These are phyloP conservation scores for Daldinia concentrica DNA, from an alignment of 495 filamentous ascomycete genomes.

Conservation along the genomic window DNA sequence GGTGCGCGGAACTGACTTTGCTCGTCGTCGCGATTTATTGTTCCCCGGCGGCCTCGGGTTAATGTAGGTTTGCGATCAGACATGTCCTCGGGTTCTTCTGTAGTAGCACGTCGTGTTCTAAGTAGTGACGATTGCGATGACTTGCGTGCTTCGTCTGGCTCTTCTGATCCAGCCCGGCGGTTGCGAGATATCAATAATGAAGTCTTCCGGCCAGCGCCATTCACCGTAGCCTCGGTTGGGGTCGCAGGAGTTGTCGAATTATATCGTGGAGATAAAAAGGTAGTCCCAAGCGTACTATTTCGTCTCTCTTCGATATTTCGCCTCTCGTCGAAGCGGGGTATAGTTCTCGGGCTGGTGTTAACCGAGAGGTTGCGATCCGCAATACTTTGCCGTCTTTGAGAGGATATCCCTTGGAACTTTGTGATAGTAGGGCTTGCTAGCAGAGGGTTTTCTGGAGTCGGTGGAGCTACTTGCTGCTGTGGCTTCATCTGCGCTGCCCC, in stretches of 20 bases:
- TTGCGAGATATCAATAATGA: slow-evolving; percentile 56
- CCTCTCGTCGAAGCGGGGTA: slow-evolving; percentile 77
- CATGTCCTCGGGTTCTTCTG: slow-evolving; percentile 59
- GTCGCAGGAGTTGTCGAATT: slow-evolving; percentile 45
- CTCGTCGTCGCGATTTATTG: slow-evolving; percentile 58
- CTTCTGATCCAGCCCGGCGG: slow-evolving; percentile 57
- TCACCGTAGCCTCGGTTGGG: slow-evolving; percentile 28
- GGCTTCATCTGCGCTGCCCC: slow-evolving; percentile 50
- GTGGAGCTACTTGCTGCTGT: slow-evolving; percentile 44
- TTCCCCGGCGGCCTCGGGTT: slow-evolving; percentile 51
- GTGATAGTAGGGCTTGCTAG: slow-evolving; percentile 50
- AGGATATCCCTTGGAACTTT: slow-evolving; percentile 46
- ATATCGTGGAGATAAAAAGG: slow-evolving; percentile 55
- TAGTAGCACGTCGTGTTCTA: slow-evolving; percentile 55
- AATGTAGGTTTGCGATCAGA: slow-evolving; percentile 54
- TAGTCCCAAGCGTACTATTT: background rate
- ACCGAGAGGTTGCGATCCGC: slow-evolving; percentile 46
- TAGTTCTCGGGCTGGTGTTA: slow-evolving; percentile 67
- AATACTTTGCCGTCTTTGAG: slow-evolving; percentile 49
- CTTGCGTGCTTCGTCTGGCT: slow-evolving; percentile 58
- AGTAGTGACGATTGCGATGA: slow-evolving; percentile 58
- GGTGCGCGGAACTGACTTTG: slow-evolving; percentile 61
- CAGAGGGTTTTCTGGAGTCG: slow-evolving; percentile 41
- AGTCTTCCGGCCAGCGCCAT: slow-evolving; percentile 52
- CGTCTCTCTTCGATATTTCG: slow-evolving; percentile 63